These are phyloP conservation scores for Colletotrichum zoysiae DNA, from an alignment of 2,329 filamentous ascomycete species.

Conservation along the genomic window DNA sequence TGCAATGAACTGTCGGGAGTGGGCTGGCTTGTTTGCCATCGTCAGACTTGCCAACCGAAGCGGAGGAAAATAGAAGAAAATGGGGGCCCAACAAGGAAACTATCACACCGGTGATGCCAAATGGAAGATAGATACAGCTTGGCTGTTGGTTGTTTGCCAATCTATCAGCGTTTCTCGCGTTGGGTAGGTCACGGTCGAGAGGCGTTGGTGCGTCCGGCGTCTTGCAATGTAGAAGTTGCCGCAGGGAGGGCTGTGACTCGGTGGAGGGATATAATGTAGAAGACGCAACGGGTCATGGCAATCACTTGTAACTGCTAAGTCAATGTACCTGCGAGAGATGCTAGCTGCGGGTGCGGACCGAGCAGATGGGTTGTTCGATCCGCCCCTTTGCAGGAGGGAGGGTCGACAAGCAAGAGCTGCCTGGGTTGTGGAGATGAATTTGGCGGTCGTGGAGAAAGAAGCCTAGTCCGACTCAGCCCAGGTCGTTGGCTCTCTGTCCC, in stretches of 20 bases:
- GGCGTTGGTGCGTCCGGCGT: constrained; percentile 37
- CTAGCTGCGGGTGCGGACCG: constrained; percentile 39
- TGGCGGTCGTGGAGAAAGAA: constrained; percentile 40
- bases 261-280: constrained; percentile 41
- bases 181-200: constrained; percentile 30
- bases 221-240: constrained; percentile 31
- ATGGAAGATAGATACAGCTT: constrained; percentile 36
- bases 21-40: constrained; percentile 44
- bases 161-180: constrained; percentile 32
- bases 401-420: constrained; percentile 28
- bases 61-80: constrained; percentile 12
- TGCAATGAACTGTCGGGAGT: constrained; percentile 38
- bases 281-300: constrained; percentile 26
- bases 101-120: constrained; percentile 43
- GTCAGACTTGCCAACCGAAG: constrained; percentile 40
- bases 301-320: constrained; percentile 41
- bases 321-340: constrained; percentile 42
- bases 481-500: constrained; percentile 16
- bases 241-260: constrained; percentile 39
- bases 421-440: constrained; percentile 38
- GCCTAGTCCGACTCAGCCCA: constrained; percentile 32
- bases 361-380: constrained; percentile 42
- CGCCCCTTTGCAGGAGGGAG: constrained; percentile 40
- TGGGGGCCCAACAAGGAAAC: constrained; percentile 28
- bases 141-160: constrained; percentile 43